Percentiles rank a stretch among this genome's conserved stretches.
phyloP scores from a whole-genome alignment of 1,284 basidiomycete genomes.

The Boletus smithii region DNA sequence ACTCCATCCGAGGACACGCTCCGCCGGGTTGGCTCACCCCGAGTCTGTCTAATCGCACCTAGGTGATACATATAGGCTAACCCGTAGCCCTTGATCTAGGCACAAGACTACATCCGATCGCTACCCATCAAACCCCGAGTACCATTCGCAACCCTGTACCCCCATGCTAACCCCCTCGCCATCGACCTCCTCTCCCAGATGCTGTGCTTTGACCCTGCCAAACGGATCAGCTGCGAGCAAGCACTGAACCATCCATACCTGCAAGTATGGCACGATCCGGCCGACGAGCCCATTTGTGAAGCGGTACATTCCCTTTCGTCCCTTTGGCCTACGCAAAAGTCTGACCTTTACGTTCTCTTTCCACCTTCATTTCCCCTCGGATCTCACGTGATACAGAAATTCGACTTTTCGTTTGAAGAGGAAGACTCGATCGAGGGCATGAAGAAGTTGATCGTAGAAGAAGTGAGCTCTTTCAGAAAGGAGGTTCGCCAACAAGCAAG shows the following conservation, averaged over 20 bases:
- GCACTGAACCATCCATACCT: conserved; percentile 94
- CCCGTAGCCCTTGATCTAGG: conserved; percentile 43
- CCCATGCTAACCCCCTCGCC: conserved; percentile 89
- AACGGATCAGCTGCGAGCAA: conserved; percentile 93
- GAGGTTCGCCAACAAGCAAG: conserved; percentile 81
- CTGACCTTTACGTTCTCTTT: no score
- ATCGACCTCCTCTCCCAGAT: conserved; percentile 91
- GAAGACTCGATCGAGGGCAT: conserved; percentile 97
- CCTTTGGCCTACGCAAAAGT: not conserved
- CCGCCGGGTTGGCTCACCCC: conserved; percentile 88
- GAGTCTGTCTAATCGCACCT: conserved; percentile 45
- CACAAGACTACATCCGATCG: conserved; percentile 97
- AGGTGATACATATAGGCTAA: conserved; percentile 1
- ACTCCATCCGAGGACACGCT: conserved; percentile 97
- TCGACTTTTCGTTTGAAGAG: conserved; percentile 97
- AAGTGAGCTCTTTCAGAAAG: conserved; percentile 85
- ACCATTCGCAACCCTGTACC: conserved; percentile 88
- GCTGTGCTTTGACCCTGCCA: conserved; percentile 94
- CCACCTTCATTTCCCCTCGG: no score
- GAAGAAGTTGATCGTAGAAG: conserved; percentile 92
- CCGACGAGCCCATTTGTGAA: conserved; percentile 82
- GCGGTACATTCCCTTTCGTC: conserved; percentile 42
- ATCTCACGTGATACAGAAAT: conserved; percentile 56
- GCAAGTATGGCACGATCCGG: conserved; percentile 93
- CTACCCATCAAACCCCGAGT: conserved; percentile 95